phyloP scores from a whole-genome alignment of 1,284 basidiomycete species.

The Sutorius eximius region DNA sequence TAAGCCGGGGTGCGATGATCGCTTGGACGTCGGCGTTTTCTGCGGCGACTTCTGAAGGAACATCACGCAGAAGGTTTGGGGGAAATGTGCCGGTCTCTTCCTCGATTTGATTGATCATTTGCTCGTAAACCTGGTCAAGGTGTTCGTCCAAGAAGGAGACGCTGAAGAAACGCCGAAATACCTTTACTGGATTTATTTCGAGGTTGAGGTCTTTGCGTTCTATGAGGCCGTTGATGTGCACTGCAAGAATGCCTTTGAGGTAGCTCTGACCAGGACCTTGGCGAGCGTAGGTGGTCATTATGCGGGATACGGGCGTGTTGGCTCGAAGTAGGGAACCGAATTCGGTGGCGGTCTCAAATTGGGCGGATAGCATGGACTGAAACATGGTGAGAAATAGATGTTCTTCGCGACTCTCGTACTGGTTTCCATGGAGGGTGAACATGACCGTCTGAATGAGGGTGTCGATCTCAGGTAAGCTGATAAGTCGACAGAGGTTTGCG shows the following conservation, averaged over 20 bases:
- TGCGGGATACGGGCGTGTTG: constrained; percentile 97
- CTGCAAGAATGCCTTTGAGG: constrained; percentile 93
- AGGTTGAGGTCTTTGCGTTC: constrained; percentile 98
- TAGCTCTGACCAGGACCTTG: constrained; percentile 97
- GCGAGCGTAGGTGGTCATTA: constrained; percentile 99
- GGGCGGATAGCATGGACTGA: constrained; percentile 94
- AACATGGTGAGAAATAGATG: constrained; percentile 99
- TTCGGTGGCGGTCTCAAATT: constrained; percentile 98
- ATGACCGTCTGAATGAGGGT: constrained; percentile 99
- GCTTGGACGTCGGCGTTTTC: constrained; percentile 92
- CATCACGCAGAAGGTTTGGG: constrained; percentile 86
- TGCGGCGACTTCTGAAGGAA: constrained; percentile 90
- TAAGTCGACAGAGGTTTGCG: constrained; percentile 94
- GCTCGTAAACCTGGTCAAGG: constrained; percentile 80
- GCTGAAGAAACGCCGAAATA: constrained; percentile 33
- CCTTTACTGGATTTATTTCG: constrained; percentile 98
- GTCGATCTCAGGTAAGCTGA: constrained; percentile 95
- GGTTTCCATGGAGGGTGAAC: constrained; percentile 99
- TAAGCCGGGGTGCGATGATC: constrained; percentile 90
- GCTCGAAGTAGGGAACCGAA: constrained; percentile 96
- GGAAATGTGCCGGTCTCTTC: constrained; percentile 93
- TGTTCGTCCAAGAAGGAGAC: background rate
- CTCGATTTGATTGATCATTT: constrained; percentile 98
- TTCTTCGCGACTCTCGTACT: constrained; percentile 98
- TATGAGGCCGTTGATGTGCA: constrained; percentile 96